phyloP scores from a whole-genome alignment of 176 grass and related monocot genomes.

The Carex littledalei region DNA sequence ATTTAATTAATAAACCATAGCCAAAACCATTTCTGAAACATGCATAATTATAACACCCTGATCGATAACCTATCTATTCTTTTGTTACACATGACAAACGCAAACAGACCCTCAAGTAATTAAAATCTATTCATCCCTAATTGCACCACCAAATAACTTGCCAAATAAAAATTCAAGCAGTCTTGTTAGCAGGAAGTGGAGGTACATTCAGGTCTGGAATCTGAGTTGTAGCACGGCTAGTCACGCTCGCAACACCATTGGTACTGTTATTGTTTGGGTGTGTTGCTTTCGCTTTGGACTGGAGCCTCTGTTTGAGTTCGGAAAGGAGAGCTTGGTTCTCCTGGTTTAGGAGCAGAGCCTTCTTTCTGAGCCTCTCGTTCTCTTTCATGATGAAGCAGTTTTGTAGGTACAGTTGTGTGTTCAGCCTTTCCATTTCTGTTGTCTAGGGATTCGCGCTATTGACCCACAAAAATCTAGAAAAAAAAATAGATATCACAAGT shows the following conservation, averaged over 20 bases:
- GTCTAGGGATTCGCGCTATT: background rate
- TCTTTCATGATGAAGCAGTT: conserved; percentile 97
- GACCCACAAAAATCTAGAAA: conserved; percentile 1
- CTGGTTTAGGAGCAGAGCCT: conserved; percentile 68
- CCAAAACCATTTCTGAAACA: background rate
- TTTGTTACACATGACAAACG: background rate
- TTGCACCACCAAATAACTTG: background rate
- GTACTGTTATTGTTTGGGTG: background rate
- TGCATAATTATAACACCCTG: background rate
- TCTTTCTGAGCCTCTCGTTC: conserved; percentile 92
- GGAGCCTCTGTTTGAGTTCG: conserved; percentile 70
- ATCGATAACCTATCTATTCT: conserved; percentile 10
- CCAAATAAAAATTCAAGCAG: background rate
- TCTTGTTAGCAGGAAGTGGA: conserved; percentile 22
- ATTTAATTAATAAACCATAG: conserved; percentile 7
- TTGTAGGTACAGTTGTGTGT: conserved; percentile 79
- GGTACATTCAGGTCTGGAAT: conserved; percentile 63
- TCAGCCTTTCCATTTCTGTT: conserved; percentile 60
- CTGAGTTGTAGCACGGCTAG: background rate
- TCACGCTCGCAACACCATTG: background rate
- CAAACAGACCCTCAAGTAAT: conserved; percentile 26
- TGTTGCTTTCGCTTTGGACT: conserved; percentile 31
- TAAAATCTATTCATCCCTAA: conserved; percentile 21
- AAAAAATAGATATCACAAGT: background rate
- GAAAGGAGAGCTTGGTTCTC: conserved; percentile 81